These are phyloP conservation scores for Fusarium sp. DNA, from an alignment of 2,329 filamentous ascomycete genomes.

Conservation along the genomic window DNA sequence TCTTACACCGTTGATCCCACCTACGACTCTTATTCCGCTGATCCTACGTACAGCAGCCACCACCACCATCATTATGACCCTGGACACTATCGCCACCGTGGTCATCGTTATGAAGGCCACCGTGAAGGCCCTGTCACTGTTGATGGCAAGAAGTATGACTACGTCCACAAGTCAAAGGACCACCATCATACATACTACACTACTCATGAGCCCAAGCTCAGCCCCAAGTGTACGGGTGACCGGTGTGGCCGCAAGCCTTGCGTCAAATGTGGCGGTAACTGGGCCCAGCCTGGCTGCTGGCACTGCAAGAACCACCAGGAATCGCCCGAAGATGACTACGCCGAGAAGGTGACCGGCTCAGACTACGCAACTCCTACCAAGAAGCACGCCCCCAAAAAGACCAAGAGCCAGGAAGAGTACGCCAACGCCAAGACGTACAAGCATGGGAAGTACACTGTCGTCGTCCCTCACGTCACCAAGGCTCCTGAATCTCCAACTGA, in stretches of 20 bases:
- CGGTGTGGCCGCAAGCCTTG: constrained; percentile 49
- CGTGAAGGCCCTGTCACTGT: constrained; percentile 7
- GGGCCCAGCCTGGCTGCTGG: constrained; percentile 52
- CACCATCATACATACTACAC: constrained; percentile 29
- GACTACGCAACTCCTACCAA: constrained; percentile 7
- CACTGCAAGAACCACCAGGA: constrained; percentile 50
- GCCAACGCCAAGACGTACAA: constrained; percentile 31
- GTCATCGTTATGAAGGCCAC: not conserved
- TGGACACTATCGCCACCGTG: constrained; percentile 18
- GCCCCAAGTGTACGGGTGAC: constrained; percentile 39
- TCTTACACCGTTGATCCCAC: not conserved
- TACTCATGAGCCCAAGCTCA: constrained; percentile 31
- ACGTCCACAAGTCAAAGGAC: constrained; percentile 29
- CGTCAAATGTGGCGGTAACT: constrained; percentile 47
- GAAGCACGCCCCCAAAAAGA: constrained; percentile 15
- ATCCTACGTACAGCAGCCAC: constrained; percentile 3
- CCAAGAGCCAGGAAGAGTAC: constrained; percentile 13
- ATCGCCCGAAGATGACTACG: constrained; percentile 26
- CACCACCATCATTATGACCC: constrained; percentile 7
- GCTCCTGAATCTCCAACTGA: constrained; percentile 18
- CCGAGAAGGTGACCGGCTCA: constrained; percentile 13
- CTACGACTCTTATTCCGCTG: constrained; percentile 7
- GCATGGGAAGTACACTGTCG: constrained; percentile 22
- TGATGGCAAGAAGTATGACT: constrained; percentile 32
- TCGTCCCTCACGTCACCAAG: constrained; percentile 30